A percentile compares a stretch with the other conserved stretches of the same genome.
These are phyloP conservation scores for Teunomyces aglyptinius DNA, from an alignment of 805 yeast species.

Conservation along the genomic window DNA sequence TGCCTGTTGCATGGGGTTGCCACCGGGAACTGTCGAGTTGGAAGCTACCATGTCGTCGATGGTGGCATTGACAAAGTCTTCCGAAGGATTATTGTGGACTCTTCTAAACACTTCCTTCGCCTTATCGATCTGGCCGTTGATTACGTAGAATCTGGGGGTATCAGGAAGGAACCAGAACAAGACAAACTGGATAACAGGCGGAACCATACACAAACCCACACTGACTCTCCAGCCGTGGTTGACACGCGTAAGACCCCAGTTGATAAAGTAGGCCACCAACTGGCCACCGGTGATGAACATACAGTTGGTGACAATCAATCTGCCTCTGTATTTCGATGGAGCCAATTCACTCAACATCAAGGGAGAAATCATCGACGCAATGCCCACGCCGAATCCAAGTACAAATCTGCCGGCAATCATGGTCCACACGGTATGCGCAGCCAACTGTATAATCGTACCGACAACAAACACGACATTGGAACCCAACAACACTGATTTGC, in stretches of 20 bases:
- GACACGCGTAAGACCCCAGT: conserved; percentile 77
- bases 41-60: conserved; percentile 60
- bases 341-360: conserved; percentile 89
- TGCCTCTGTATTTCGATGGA: conserved; percentile 87
- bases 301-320: conserved; percentile 84
- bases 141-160: conserved; percentile 87
- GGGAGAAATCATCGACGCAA: conserved; percentile 93
- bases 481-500: conserved; percentile 79
- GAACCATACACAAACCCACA: conserved; percentile 88
- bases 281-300: conserved; percentile 95
- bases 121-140: conserved; percentile 59
- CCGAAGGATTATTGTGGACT: conserved; percentile 63
- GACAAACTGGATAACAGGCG: conserved; percentile 73
- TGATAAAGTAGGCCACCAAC: conserved; percentile 87
- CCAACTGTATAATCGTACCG: conserved; percentile 85
- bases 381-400: conserved; percentile 96
- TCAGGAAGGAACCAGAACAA: conserved; percentile 88
- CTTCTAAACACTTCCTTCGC: conserved; percentile 66
- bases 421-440: conserved; percentile 77
- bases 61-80: conserved; percentile 61
- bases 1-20: conserved; percentile 44
- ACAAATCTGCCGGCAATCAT: conserved; percentile 90
- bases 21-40: conserved; percentile 43
- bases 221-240: conserved; percentile 89
- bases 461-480: conserved; percentile 79